Evolutionary conservation across 805 yeast species (phyloP), one percentile per base, ranked within the genome.

Genomic region (Ogataea nakhonphanomensis): DNA sequence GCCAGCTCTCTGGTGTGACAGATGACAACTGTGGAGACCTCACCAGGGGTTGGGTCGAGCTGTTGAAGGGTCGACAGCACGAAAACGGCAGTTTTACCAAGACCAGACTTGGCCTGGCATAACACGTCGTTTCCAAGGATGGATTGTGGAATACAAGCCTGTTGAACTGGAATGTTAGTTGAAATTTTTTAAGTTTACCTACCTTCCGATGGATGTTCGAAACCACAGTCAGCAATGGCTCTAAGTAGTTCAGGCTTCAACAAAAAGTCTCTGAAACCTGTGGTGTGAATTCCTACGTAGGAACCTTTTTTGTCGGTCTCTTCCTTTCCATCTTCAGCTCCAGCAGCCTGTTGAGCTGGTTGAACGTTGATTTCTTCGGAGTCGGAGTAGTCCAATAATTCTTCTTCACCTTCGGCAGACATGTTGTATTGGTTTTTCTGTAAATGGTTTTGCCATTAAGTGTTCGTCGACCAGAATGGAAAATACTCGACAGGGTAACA

Each of bases 1-100:
- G 99, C 99, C 72, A 91, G 77, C 73, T 91, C 99, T 76, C 99
- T 88, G 47, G 99, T 95, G 71, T 93, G 97, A 73, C 98, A 93
- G 54, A 91, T 80, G 34, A 91, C 98, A 59, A 93, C 74, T 41
- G 95, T 91, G 39, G 96, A 79, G 50, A 93, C 84, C 69, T 91
- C 98, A 60, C 98, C 99, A 46, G 95, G 88, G 53, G 91, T 88
- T 33, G 99, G 98, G 61, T 93, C 98, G 60, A 91, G 76, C 71
- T 91, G 97, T 70, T 91, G 98, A 62, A 91, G 76, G 48, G 99
- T 91, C 20, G 96, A 86, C 58, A 91, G 76, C 45, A 91, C 98
- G 57, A 91, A 91, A 42, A 91, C 98, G 33, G 99, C 99, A 45
- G 99, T 91, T 68, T 91, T 91, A 81, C 99, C 99, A 55, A 93